Conservation (phyloP, 345 rosid species). For the Lepidium sativum region DNA sequence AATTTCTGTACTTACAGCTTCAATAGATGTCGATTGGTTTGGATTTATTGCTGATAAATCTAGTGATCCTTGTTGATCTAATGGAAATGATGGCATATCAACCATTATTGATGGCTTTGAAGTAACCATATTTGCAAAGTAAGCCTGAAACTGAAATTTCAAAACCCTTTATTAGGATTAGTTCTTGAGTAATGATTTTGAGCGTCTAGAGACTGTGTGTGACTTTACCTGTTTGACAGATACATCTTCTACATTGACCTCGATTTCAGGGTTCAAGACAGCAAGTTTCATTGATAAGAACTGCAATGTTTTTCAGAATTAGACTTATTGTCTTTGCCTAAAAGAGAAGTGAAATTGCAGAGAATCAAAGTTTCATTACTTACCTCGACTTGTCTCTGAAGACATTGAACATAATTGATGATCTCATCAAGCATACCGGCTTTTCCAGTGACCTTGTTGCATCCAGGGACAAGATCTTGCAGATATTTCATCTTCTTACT, state of each 20-base stretch:
- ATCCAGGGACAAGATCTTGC: conserved; percentile 69
- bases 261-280: conserved; percentile 45
- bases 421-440: conserved; percentile 83
- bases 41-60: conserved; percentile 20
- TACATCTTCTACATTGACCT: conserved; percentile 32
- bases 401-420: conserved; percentile 69
- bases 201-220: not conserved
- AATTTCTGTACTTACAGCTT: conserved; percentile 24
- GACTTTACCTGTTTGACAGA: conserved; percentile 33
- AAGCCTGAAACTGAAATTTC: conserved; percentile 33
- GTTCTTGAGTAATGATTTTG: not conserved
- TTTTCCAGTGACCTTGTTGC: conserved; percentile 51
- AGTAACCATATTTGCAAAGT: conserved; percentile 24
- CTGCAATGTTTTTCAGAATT: conserved; percentile 29
- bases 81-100: conserved; percentile 27
- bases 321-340: not conserved
- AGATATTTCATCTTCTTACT: conserved; percentile 62
- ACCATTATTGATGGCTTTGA: conserved; percentile 24
- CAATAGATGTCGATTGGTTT: conserved; percentile 7
- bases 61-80: conserved; percentile 26
- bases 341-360: not conserved
- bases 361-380: conserved; percentile 2
- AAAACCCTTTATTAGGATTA: not conserved
- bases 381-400: conserved; percentile 80
- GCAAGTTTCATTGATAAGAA: conserved; percentile 84